These are phyloP conservation scores for Colletotrichum scovillei DNA, from an alignment of 2,329 filamentous ascomycete species.

Conservation along the genomic window DNA sequence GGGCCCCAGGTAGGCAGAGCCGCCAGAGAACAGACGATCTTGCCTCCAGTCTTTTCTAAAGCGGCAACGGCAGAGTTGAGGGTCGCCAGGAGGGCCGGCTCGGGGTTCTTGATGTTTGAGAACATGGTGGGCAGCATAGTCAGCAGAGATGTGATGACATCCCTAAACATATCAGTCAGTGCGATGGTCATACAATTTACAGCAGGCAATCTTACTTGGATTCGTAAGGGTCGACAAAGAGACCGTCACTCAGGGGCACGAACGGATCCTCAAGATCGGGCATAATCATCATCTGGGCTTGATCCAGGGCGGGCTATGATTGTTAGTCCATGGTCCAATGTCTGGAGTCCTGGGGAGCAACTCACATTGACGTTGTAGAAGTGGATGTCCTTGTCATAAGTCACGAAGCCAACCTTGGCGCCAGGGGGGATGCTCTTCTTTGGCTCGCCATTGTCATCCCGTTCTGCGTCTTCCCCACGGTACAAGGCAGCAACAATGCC, in stretches of 20 bases:
- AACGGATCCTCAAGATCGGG: slow-evolving; percentile 97
- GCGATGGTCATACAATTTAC: neutral
- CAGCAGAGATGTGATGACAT: slow-evolving; percentile 89
- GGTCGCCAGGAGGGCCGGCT: slow-evolving; percentile 86
- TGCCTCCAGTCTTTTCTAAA: slow-evolving; percentile 87
- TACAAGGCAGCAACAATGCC: slow-evolving; percentile 90
- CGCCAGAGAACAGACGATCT: slow-evolving; percentile 88
- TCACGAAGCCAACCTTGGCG: slow-evolving; percentile 92
- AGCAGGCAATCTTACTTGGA: slow-evolving; percentile 69
- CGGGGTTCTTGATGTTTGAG: slow-evolving; percentile 86
- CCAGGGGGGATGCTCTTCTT: slow-evolving; percentile 76
- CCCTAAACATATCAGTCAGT: slow-evolving; percentile 52
- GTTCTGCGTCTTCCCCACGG: slow-evolving; percentile 69
- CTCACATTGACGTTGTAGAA: slow-evolving; percentile 94
- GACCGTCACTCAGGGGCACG: slow-evolving; percentile 87
- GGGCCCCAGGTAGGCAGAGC: slow-evolving; percentile 94
- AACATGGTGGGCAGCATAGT: slow-evolving; percentile 87
- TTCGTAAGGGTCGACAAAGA: slow-evolving; percentile 95
- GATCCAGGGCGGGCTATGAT: slow-evolving; percentile 75
- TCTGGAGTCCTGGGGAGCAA: slow-evolving; percentile 37
- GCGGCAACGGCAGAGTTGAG: slow-evolving; percentile 87
- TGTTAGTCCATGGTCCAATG: neutral
- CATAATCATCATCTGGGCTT: slow-evolving; percentile 99
- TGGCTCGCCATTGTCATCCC: slow-evolving; percentile 63
- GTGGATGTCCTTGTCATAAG: slow-evolving; percentile 95